Percentiles rank a stretch among this genome's conserved stretches.
These are phyloP conservation scores for Xylaria intraflava DNA, from an alignment of 495 filamentous ascomycete genomes.

Conservation along the genomic window DNA sequence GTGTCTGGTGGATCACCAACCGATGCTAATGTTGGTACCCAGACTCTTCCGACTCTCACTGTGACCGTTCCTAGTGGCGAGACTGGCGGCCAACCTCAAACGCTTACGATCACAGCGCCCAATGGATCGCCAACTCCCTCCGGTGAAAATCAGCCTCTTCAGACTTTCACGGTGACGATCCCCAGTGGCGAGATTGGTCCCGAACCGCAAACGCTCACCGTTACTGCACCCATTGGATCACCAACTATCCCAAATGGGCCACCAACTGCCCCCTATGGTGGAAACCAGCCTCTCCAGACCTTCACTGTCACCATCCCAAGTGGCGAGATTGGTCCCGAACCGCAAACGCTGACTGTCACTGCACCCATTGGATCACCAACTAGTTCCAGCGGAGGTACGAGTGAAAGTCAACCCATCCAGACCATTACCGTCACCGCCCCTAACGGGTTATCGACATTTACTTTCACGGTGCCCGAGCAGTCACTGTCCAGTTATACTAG, in stretches of 20 bases:
- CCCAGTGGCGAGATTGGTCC: not conserved
- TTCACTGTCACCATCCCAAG: not conserved
- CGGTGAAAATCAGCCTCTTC: slow-evolving; percentile 1
- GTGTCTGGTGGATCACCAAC: not conserved
- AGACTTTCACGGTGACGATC: slow-evolving; percentile 3
- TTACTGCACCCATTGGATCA: not conserved
- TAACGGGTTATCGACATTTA: slow-evolving; percentile 5
- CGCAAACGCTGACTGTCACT: slow-evolving; percentile 9
- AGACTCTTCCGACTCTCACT: slow-evolving; percentile 15
- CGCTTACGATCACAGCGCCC: not conserved
- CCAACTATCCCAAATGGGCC: not conserved
- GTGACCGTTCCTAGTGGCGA: slow-evolving; percentile 15
- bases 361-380: slow-evolving; percentile 8
- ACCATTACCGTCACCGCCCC: slow-evolving; percentile 13
- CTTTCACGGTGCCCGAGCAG: slow-evolving; percentile 14
- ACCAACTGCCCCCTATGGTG: no score
- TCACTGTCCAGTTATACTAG: slow-evolving; percentile 11
- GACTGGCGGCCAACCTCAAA: not conserved
- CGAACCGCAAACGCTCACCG: slow-evolving; percentile 1
- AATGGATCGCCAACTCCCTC: not conserved
- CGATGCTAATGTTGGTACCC: not conserved
- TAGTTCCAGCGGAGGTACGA: slow-evolving; percentile 4
- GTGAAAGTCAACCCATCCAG: not conserved
- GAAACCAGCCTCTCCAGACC: not conserved
- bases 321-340: not conserved